Conservation (phyloP, 2,329 filamentous ascomycete species). For the Pseudogymnoascus verrucosus region DNA sequence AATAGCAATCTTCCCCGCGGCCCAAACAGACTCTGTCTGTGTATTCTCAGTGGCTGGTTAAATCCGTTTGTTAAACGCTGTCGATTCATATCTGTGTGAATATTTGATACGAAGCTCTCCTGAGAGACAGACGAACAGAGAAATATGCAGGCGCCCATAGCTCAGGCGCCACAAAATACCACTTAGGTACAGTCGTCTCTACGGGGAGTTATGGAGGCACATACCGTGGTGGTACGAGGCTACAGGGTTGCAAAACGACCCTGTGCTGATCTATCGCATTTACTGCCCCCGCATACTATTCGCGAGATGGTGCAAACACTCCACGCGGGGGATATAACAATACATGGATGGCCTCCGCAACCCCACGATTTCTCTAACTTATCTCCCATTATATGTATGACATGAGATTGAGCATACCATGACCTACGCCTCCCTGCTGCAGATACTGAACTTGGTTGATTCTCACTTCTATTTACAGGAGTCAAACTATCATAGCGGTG, state of each 20-base stretch:
- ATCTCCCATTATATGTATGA: conserved; percentile 1
- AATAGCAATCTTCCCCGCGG: not conserved
- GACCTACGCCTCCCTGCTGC: not conserved
- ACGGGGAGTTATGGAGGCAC: not conserved
- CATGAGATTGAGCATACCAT: not conserved
- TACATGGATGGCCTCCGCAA: conserved; percentile 9
- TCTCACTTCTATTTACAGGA: not conserved
- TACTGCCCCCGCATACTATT: not conserved
- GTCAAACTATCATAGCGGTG: not conserved
- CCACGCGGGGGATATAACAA: not conserved
- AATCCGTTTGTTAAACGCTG: not conserved
- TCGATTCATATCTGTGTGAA: not conserved
- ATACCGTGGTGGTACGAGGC: not conserved
- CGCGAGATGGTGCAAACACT: not conserved
- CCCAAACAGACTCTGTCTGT: not conserved
- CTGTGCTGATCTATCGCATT: not conserved
- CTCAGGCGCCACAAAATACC: not conserved
- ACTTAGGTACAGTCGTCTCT: not conserved
- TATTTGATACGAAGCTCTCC: not conserved
- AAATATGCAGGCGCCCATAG: not conserved
- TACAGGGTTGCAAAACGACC: not conserved
- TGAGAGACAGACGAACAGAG: not conserved
- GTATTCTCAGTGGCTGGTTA: not conserved
- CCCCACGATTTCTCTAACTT: conserved; percentile 4
- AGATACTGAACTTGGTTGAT: not conserved